Percentiles rank a stretch among this genome's conserved stretches.
phyloP scores from a whole-genome alignment of 2,329 filamentous ascomycete species.

The Emmonsiellopsis sp. region DNA sequence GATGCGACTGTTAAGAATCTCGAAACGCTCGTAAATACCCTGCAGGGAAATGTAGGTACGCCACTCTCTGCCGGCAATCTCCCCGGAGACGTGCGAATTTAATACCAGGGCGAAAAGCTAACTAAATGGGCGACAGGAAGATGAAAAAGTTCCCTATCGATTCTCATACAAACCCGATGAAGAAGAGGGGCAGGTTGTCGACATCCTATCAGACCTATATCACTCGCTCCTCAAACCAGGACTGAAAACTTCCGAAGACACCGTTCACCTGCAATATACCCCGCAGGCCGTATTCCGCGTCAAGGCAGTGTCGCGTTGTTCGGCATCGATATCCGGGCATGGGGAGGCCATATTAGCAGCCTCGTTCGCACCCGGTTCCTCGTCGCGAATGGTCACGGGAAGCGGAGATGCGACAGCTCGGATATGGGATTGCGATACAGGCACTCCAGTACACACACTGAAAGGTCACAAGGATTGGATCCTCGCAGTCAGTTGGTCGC shows the following conservation, averaged over 20 bases:
- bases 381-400: slow-evolving; percentile 71
- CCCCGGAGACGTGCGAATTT: not conserved
- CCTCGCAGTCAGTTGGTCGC: slow-evolving; percentile 75
- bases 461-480: slow-evolving; percentile 89
- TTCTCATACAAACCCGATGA: slow-evolving; percentile 48
- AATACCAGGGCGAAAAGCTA: not conserved
- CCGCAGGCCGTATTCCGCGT: slow-evolving; percentile 93
- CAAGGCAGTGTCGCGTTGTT: slow-evolving; percentile 81
- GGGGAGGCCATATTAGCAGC: slow-evolving; percentile 81
- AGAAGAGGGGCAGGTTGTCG: slow-evolving; percentile 29
- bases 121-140: slow-evolving; percentile 36
- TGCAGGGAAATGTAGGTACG: slow-evolving; percentile 60
- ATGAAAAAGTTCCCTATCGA: slow-evolving; percentile 56
- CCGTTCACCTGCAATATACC: slow-evolving; percentile 53
- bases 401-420: slow-evolving; percentile 84
- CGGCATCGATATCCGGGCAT: slow-evolving; percentile 80
- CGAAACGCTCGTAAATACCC: slow-evolving; percentile 73
- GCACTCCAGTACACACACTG: slow-evolving; percentile 59
- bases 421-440: slow-evolving; percentile 92
- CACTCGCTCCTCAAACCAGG: slow-evolving; percentile 43
- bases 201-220: slow-evolving; percentile 40
- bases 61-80: not conserved
- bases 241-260: slow-evolving; percentile 50
- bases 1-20: slow-evolving; percentile 85
- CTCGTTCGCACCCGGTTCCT: slow-evolving; percentile 73